A percentile compares a stretch with the other conserved stretches of the same genome.
Evolutionary conservation across 1,284 basidiomycete species (phyloP).

Genomic region (Butyriboletus regius): DNA sequence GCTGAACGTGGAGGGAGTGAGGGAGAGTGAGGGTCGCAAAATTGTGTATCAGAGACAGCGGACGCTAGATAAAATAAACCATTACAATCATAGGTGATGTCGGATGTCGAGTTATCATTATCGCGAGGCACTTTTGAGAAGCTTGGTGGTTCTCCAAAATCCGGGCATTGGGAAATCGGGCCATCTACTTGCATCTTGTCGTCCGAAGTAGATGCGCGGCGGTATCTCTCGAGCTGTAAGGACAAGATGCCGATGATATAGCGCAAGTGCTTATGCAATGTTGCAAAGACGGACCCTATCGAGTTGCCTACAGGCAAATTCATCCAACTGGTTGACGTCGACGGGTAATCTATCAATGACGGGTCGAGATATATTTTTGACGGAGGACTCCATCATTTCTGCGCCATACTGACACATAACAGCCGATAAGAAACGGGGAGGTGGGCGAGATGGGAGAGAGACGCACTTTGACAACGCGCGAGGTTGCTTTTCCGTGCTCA

Average conservation of each 20-base stretch:
- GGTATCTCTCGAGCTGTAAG: slow-evolving; percentile 47
- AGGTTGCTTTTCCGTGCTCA: slow-evolving; percentile 45
- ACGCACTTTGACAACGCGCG: slow-evolving; percentile 45
- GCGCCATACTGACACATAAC: slow-evolving; percentile 64
- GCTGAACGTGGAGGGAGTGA: neutral
- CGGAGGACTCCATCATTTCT: slow-evolving; percentile 78
- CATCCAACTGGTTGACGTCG: slow-evolving; percentile 70
- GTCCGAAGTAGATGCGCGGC: slow-evolving; percentile 34
- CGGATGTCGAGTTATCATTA: slow-evolving; percentile 6
- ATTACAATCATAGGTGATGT: slow-evolving; percentile 6
- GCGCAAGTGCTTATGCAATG: neutral
- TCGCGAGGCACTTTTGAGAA: slow-evolving; percentile 2
- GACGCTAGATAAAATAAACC: slow-evolving; percentile 4
- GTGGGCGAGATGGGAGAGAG: neutral
- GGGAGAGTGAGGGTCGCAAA: neutral
- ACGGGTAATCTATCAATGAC: slow-evolving; percentile 73
- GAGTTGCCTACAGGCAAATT: slow-evolving; percentile 79
- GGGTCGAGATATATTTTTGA: slow-evolving; percentile 77
- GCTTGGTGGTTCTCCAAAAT: neutral
- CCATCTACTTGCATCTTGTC: slow-evolving; percentile 27
- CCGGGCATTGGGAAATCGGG: neutral
- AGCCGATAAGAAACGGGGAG: neutral
- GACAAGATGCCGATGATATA: neutral
- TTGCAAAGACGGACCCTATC: slow-evolving; percentile 54
- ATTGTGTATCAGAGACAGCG: slow-evolving; percentile 4